Percentiles rank a stretch among this genome's conserved stretches.
These are phyloP conservation scores for Coemansia interrupta DNA, from an alignment of 192 early-diverging fungal species.

Conservation along the genomic window DNA sequence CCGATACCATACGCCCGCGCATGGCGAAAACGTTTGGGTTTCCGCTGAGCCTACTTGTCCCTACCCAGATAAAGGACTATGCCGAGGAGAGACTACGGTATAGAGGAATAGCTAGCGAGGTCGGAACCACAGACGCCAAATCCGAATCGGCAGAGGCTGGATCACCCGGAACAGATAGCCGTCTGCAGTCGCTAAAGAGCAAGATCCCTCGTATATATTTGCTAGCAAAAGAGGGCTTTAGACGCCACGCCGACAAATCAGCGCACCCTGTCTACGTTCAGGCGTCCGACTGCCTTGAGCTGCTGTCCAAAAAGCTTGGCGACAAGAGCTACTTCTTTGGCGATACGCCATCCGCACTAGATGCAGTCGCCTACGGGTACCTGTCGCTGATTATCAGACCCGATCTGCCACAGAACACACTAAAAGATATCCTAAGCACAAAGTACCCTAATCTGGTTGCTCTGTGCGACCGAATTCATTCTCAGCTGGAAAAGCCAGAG, in stretches of 20 bases:
- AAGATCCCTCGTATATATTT: slow-evolving; percentile 33
- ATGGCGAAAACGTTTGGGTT: slow-evolving; percentile 69
- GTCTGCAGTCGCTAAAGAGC: slow-evolving; percentile 6
- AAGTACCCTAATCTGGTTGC: slow-evolving; percentile 30
- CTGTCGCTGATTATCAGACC: slow-evolving; percentile 74
- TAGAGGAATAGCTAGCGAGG: slow-evolving; percentile 47
- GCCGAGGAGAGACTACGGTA: slow-evolving; percentile 61
- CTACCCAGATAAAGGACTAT: slow-evolving; percentile 68
- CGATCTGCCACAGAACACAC: slow-evolving; percentile 58
- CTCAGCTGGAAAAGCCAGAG: slow-evolving; percentile 18
- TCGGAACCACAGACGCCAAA: slow-evolving; percentile 26
- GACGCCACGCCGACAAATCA: slow-evolving; percentile 47
- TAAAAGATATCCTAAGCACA: slow-evolving; percentile 15
- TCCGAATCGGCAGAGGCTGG: slow-evolving; percentile 10
- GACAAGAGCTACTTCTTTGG: slow-evolving; percentile 81
- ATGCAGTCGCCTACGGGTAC: slow-evolving; percentile 80
- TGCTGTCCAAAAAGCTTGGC: slow-evolving; percentile 69
- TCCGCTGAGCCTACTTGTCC: slow-evolving; percentile 63
- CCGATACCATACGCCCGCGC: slow-evolving; percentile 66
- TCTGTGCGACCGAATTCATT: slow-evolving; percentile 37
- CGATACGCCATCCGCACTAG: slow-evolving; percentile 68
- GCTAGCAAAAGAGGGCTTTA: slow-evolving; percentile 46
- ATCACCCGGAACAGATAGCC: background rate
- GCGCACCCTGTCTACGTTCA: slow-evolving; percentile 63
- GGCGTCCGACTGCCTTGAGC: slow-evolving; percentile 63